Evolutionary conservation across 768 basidiomycete genomes (phyloP), one percentile per base, ranked within the genome.

Genomic region (Pleurotus ostreatus): DNA sequence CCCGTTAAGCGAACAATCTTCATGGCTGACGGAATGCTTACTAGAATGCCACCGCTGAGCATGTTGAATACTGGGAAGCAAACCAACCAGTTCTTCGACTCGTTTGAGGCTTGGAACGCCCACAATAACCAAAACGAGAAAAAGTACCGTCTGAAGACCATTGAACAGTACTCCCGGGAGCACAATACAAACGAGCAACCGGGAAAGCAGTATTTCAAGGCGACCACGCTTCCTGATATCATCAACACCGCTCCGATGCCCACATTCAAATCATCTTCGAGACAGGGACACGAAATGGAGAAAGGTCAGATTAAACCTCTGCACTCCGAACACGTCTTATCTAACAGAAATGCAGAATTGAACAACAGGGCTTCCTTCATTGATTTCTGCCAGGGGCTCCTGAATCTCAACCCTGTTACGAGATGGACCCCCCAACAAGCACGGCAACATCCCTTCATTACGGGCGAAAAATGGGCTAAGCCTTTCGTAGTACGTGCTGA

Each of bases 371-470:
- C 90, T 47, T 89, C 96, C 12, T 98, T 99, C 74, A 92, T 98
- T 71, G 95, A 99, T 73, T 98, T 99, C 71, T 96, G 94, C 56
- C 86, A 91, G 69, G 97, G 97, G 34, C 78, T 98, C 18, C 78
- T 99, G 59, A 88, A 97, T 68, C 74, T 99, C 73, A 94, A 98
- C 66, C 96, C 97, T 15, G 85, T 96, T 55, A 89, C 92, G 57
- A 82, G 97, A 55, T 99, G 97, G 97, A 88, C 95, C 9, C 96
- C 97, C 22, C 94, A 97, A 66, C 95, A 99, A 71, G 97, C 97
- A 39, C 80, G 89, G 49, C 74, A 90, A 65, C 97, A 99, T 70
- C 97, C 97, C 2, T 99, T 98, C 73, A 97, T 99, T 63, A 97
- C 94, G 4, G 96, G 96, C 51, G 97, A 98, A 72, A 95, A 94